Conservation (phyloP, 805 yeast genomes). For the Pichia kluyveri region DNA sequence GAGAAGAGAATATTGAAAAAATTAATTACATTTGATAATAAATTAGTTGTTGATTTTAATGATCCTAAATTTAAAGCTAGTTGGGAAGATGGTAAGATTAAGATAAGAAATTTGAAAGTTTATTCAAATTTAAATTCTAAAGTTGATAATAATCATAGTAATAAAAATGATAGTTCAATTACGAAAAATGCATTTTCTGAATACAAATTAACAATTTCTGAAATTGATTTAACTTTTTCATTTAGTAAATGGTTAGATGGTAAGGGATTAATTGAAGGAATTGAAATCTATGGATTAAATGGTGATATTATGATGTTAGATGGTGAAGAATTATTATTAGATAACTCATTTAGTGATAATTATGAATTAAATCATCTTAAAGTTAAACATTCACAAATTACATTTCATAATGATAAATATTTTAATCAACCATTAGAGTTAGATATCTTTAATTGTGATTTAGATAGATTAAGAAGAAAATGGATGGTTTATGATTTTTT, state of each 20-base stretch:
- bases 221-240: conserved; percentile 36
- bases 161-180: too few relatives aligned
- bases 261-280: conserved; percentile 39
- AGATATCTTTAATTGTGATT: conserved; percentile 55
- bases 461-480: conserved; percentile 50
- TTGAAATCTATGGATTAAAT: conserved; percentile 39
- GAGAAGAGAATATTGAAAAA: conserved; percentile 21
- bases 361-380: conserved; percentile 34
- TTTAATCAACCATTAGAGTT: conserved; percentile 34
- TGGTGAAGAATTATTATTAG: conserved; percentile 10
- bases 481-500: conserved; percentile 58
- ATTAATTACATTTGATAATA: conserved; percentile 26
- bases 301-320: conserved; percentile 26
- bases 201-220: conserved; percentile 32
- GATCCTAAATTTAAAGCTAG: conserved; percentile 32
- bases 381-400: conserved; percentile 43
- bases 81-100: conserved; percentile 41
- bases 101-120: conserved; percentile 33
- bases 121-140: conserved; percentile 5
- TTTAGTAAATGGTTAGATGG: conserved; percentile 51
- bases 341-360: conserved; percentile 19
- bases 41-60: conserved; percentile 20
- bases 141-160: conserved; percentile 7
- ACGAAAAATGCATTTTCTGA: background rate
- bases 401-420: conserved; percentile 16